phyloP scores from a whole-genome alignment of 1,139 yeast species.

The Suhomyces anneliseae region DNA sequence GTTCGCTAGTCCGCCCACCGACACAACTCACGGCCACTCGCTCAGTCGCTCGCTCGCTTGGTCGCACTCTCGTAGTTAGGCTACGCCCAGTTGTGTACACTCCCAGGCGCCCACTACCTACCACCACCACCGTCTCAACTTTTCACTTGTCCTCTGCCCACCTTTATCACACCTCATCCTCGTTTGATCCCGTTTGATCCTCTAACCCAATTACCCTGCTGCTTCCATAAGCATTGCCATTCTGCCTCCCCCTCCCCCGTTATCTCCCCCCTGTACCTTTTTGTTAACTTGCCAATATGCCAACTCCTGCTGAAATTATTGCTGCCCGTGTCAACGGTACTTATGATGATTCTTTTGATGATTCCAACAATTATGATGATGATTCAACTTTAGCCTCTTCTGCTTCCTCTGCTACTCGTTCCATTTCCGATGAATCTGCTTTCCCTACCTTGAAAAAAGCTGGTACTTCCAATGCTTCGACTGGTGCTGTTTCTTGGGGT shows the following conservation, averaged over 20 bases:
- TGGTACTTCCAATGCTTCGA: constrained; percentile 15
- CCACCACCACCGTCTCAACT: background rate
- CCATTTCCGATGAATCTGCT: constrained; percentile 54
- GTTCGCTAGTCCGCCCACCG: no score
- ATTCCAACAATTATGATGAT: constrained; percentile 10
- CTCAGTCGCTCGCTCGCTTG: no score
- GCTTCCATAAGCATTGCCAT: constrained; percentile 16
- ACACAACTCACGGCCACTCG: no score
- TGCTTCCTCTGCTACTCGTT: constrained; percentile 27
- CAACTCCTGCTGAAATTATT: constrained; percentile 62
- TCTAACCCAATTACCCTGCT: constrained; percentile 16
- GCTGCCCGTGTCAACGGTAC: constrained; percentile 52
- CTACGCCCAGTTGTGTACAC: background rate
- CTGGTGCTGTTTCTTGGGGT: constrained; percentile 30
- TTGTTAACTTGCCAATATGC: constrained; percentile 29
- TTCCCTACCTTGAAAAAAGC: constrained; percentile 60
- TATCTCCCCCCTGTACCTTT: background rate
- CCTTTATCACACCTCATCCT: background rate
- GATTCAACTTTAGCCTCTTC: constrained; percentile 15
- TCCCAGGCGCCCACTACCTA: background rate
- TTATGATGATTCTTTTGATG: constrained; percentile 11
- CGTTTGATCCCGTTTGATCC: constrained; percentile 4
- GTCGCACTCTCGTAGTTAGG: background rate
- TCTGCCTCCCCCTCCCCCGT: background rate
- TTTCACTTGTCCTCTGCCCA: background rate